Evolutionary conservation across 176 grass and related monocot species (phyloP), one percentile per base, ranked within the genome.

Genomic region (Triticum monococcum): DNA sequence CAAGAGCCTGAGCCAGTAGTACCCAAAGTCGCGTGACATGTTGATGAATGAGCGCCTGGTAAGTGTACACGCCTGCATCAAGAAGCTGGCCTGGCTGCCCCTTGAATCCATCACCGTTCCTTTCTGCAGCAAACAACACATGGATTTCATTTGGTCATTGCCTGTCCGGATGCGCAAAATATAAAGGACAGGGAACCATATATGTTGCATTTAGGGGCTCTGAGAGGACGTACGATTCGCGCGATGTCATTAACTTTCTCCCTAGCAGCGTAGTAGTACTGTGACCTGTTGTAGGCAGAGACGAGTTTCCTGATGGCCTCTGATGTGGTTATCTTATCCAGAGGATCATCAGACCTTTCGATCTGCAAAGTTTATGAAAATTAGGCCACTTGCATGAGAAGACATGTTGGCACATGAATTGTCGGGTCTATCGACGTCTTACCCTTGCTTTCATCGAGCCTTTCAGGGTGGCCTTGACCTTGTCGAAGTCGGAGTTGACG

Each of bases 11-110:
- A 99, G 87, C 97, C 97, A 99, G 85, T 99, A 99, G 41, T 99
- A 99, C 70, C 97, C 97, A 24, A 95, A 99, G 86, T 99, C 97
- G 45, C 97, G 68, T 0, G 92, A 99, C 97, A 99, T 99, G 94
- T 99, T 99, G 61, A 93, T 87, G 76, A 99, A 99, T 0, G 97
- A 99, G 73, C 97, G 92, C 40, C 87, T 94, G 43, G 97, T 97
- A 79, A 99, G 81, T 65, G 97, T 99, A 73, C 80, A 76, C 6
- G 92, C 85, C 87, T 99, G 97, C 97, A 99, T 97, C 61, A 94
- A 57, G 89, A 99, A 99, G 87, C 97, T 97, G 17, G 97, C 92
- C 48, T 97, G 92, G 36, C 97, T 97, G 17, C 97, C 94, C 72
- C 91, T 91, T 78, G 97, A 87, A 87, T 97, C 97, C 67, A 99